Conservation (phyloP, 2,329 filamentous ascomycete genomes). For the Epichloe amarillans region DNA sequence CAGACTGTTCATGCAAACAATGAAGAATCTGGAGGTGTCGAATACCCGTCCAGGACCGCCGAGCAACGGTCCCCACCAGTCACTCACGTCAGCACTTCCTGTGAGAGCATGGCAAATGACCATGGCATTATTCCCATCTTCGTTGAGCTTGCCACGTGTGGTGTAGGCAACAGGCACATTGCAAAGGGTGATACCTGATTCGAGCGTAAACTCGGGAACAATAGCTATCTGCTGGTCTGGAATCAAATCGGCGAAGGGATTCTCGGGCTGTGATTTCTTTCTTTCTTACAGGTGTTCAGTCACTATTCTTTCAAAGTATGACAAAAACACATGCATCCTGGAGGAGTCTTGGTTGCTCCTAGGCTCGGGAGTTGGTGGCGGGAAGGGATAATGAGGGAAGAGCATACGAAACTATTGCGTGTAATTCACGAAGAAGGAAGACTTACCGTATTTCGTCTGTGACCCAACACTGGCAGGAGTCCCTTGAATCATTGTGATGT, state of each 20-base stretch:
- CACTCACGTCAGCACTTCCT: conserved; percentile 69
- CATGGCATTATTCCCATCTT: conserved; percentile 52
- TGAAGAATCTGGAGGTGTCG: conserved; percentile 71
- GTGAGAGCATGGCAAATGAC: conserved; percentile 75
- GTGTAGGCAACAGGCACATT: conserved; percentile 65
- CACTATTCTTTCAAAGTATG: conserved; percentile 25
- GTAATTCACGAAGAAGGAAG: neutral
- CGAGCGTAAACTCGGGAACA: conserved; percentile 80
- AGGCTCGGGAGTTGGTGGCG: neutral
- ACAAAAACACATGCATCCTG: neutral
- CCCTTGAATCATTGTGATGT: conserved; percentile 13
- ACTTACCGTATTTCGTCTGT: conserved; percentile 19
- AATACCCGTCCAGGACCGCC: conserved; percentile 68
- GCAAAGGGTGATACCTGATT: conserved; percentile 71
- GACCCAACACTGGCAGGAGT: conserved; percentile 8
- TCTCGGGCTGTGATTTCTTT: conserved; percentile 64
- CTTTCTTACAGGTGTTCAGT: conserved; percentile 57
- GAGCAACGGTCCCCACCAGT: conserved; percentile 80
- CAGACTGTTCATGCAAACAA: conserved; percentile 75
- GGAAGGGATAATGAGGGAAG: neutral
- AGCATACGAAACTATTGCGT: neutral
- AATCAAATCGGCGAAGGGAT: conserved; percentile 77
- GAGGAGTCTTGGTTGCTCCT: neutral
- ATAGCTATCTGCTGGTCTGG: conserved; percentile 78
- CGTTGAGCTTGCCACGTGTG: conserved; percentile 46